Evolutionary conservation across 495 filamentous ascomycete genomes (phyloP), one percentile per base, ranked within the genome.

Genomic region (Acidiella bohemica): DNA sequence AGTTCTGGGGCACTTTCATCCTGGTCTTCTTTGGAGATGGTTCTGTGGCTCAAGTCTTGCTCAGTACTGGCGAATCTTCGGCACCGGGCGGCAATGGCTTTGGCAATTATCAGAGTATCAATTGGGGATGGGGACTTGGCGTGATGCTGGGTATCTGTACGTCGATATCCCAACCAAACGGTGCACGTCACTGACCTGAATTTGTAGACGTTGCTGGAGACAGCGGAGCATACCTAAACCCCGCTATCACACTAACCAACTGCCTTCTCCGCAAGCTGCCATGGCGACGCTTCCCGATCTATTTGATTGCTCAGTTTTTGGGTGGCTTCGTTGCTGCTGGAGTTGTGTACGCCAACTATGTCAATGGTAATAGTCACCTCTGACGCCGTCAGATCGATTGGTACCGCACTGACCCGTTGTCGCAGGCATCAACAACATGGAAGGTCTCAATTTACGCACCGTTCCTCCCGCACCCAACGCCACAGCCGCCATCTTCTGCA

Each of bases 401-500:
- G n/a, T 40, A 20, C 25, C n/a, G 9, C 10, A 11, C 32, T 34
- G 12, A 34, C 32, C 18, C 4, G 5, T 14, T 3, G 16, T 14
- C 9, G 32, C n/a, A n/a, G n/a, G n/a, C 7, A 27, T 27, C 7
- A 27, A 27, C 25, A 16, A 8, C 6, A 20, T 33, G 12, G 40
- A 53, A 38, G 50, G 40, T 6, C 22, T 24, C 29, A 16, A 26
- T 26, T 22, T 50, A 22, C 62, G 75, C n/a, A 76, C 72, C 0
- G 73, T 78, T 0, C 70, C 72, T 1, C 65, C 63, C 0, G 32
- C 53, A 0, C 72, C 61, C 2, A 53, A 36, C 9, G 71, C 75
- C 11, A 78, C 75, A 4, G 75, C 67, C 1, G 73, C 70, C 3
- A 72, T 81, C 32, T 80, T 81, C 53, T 74, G 70, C 59, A 78